These are phyloP conservation scores for Magnaporthales sp. DNA, from an alignment of 2,329 filamentous ascomycete species.

Conservation along the genomic window DNA sequence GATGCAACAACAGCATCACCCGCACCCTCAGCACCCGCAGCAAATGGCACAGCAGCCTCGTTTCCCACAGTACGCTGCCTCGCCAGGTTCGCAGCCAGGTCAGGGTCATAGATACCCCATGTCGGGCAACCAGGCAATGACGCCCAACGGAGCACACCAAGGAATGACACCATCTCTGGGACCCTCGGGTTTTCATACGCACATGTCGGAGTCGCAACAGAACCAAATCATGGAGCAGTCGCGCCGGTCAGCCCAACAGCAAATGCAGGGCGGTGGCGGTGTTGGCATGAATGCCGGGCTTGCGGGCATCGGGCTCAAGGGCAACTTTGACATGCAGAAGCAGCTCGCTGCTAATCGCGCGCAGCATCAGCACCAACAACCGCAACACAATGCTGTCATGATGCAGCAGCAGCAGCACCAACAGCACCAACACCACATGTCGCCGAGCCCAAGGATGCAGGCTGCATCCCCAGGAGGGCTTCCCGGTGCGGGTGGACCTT, in stretches of 20 bases:
- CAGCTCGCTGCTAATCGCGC: conserved; percentile 24
- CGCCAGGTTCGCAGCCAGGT: not conserved
- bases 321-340: conserved; percentile 24
- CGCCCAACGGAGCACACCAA: not conserved
- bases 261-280: conserved; percentile 32
- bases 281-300: conserved; percentile 23
- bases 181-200: conserved; percentile 3
- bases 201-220: conserved; percentile 9
- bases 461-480: conserved; percentile 3
- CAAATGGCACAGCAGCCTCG: not conserved
- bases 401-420: conserved; percentile 8
- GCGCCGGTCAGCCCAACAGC: conserved; percentile 14
- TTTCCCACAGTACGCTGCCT: conserved; percentile 1
- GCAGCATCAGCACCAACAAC: conserved; percentile 3
- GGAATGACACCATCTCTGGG: not conserved
- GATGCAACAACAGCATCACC: conserved; percentile 5
- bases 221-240: conserved; percentile 21
- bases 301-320: conserved; percentile 27
- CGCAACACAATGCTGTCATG: not conserved
- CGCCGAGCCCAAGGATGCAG: not conserved
- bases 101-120: conserved; percentile 1
- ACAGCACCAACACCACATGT: conserved; percentile 8
- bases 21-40: conserved; percentile 1
- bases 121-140: not conserved
- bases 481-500: not conserved